Conservation (phyloP, 2,329 filamentous ascomycete species). For the Chaetomium sp. region DNA sequence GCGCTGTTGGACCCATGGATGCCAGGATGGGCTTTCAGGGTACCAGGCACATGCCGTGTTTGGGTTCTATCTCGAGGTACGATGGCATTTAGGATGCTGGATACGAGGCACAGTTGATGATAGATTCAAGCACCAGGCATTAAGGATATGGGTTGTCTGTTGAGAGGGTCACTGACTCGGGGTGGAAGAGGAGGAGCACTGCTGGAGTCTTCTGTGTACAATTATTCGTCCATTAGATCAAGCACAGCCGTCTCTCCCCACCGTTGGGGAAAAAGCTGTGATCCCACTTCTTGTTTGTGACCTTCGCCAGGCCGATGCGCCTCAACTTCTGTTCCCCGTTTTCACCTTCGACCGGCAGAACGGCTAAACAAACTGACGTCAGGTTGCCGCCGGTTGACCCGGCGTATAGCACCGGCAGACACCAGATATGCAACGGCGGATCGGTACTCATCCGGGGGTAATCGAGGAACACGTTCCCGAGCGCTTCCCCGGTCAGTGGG, state of each 20-base stretch:
- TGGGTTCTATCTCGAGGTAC: too few relatives aligned
- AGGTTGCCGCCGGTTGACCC: neutral
- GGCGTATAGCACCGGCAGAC: neutral
- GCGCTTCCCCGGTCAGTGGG: neutral
- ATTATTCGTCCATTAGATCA: neutral
- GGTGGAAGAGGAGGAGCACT: neutral
- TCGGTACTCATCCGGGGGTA: neutral
- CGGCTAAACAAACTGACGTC: neutral
- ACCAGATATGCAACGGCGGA: neutral
- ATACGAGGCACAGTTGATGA: too few relatives aligned
- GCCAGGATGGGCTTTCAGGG: too few relatives aligned
- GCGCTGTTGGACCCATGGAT: too few relatives aligned
- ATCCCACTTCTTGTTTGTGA: neutral
- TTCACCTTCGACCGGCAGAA: neutral
- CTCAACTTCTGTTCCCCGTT: neutral
- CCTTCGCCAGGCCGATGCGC: neutral
- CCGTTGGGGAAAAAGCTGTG: neutral
- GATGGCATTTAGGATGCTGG: too few relatives aligned
- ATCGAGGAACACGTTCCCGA: neutral
- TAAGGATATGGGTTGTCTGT: neutral
- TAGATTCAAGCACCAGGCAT: neutral
- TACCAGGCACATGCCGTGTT: too few relatives aligned
- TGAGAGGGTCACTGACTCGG: neutral
- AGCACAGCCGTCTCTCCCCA: neutral
- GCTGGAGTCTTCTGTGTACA: neutral